Evolutionary conservation across 495 filamentous ascomycete genomes (phyloP), one percentile per base, ranked within the genome.

Genomic region (Xeromyces bisporus): DNA sequence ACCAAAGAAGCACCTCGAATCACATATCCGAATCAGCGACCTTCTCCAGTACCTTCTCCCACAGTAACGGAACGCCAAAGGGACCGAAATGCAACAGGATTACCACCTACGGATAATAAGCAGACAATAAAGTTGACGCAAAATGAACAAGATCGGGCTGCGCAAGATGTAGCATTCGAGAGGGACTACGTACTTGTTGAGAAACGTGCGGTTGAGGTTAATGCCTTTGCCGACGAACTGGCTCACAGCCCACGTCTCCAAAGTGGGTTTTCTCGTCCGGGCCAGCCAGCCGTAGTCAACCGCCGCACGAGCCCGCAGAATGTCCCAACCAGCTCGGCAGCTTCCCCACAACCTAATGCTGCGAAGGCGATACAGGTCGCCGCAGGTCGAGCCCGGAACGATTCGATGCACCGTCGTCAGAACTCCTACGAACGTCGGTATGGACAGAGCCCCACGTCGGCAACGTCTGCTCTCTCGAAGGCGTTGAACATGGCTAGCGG

Each of bases 101-200:
- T 59, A 47, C 37, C 65, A 15, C 56, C 53, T 24, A 51, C 52
- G 14, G 57, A 58, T 18, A 66, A 67, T 37, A 48, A 62, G 26
- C 30, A 38, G 14, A n/a, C n/a, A n/a, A n/a, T n/a, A n/a, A 42
- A 48, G 15, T 52, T 51, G 12, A 27, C 56, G 2, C 58, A 57
- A 24, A 72, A 83, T 28, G 77, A 75, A 21, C 64, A 68, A 18
- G 82, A 87, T 40, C 69, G 66, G 35, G 80, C 80, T 13, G 84
- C 78, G 7, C 82, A 93, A 41, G 86, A 91, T 33, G 71, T 89
- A 3, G 81, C 80, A 1, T 80, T 91, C 47, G 84, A 91, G 46
- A 66, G 85, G 39, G 89, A 94, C 41, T 97, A 94, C 40, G 87
- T 97, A 20, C 56, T 97, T 11, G 81, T 97, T 12, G 91, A 97